These are phyloP conservation scores for Olyra latifolia DNA, from an alignment of 176 grass and related monocot genomes.

Conservation along the genomic window DNA sequence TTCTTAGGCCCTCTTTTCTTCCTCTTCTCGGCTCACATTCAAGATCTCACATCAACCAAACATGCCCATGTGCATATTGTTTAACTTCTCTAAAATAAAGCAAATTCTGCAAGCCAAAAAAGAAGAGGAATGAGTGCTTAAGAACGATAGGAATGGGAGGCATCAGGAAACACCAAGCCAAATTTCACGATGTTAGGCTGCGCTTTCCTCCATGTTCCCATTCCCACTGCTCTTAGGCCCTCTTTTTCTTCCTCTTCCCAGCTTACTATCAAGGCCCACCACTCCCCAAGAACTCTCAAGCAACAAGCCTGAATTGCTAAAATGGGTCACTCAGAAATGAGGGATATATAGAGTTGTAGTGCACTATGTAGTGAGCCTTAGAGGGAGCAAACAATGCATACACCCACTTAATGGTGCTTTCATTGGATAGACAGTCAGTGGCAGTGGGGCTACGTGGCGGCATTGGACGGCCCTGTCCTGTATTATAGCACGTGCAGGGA, in stretches of 20 bases:
- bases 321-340: not conserved
- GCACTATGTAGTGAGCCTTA: not conserved
- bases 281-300: not conserved
- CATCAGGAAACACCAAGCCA: conserved; percentile 28
- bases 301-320: not conserved
- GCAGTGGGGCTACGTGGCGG: not conserved
- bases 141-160: conserved; percentile 33
- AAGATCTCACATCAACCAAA: not conserved
- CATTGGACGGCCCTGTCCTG: not conserved
- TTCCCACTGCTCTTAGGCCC: conserved; percentile 37
- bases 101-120: not conserved
- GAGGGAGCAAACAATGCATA: not conserved
- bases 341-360: conserved; percentile 20
- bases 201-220: conserved; percentile 51
- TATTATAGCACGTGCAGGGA: conserved; percentile 21
- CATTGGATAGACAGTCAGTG: not conserved
- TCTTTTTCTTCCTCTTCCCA: conserved; percentile 45
- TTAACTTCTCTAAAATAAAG: not conserved
- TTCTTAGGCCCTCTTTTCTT: conserved; percentile 35
- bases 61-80: not conserved
- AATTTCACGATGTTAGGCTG: not conserved
- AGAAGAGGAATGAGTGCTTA: conserved; percentile 27
- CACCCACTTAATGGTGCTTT: not conserved
- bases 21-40: conserved; percentile 12
- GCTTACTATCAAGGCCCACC: conserved; percentile 17